Percentiles rank a stretch among this genome's conserved stretches.
Conservation (phyloP, 495 filamentous ascomycete species). For the Pseudomonodictys pantanalensis region DNA sequence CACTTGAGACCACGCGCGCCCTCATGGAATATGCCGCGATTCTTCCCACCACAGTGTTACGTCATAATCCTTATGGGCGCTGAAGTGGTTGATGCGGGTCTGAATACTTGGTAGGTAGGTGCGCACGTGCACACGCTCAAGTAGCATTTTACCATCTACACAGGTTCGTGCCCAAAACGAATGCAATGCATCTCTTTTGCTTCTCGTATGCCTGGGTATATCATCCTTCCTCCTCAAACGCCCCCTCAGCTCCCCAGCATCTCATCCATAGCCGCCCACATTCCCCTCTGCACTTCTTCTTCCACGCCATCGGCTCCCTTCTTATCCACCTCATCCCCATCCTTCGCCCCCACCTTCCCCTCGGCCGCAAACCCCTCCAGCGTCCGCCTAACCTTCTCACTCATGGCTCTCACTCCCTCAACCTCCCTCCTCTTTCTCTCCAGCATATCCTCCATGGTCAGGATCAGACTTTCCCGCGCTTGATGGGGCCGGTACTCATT, state of each 20-base stretch:
- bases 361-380: constrained; percentile 61
- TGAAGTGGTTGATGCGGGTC: too few species aligned
- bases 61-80: too few species aligned
- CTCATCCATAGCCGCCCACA: constrained; percentile 32
- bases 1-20: neutral
- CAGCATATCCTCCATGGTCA: constrained; percentile 88
- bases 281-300: constrained; percentile 29
- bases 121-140: too few species aligned
- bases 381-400: constrained; percentile 66
- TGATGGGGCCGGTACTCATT: constrained; percentile 97
- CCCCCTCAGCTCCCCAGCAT: neutral
- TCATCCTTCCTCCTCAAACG: neutral
- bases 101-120: too few species aligned
- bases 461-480: constrained; percentile 82
- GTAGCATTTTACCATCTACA: too few species aligned
- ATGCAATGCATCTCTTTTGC: neutral
- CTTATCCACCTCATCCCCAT: constrained; percentile 35
- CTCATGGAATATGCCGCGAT: too few species aligned
- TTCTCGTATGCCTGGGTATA: neutral
- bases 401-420: constrained; percentile 66
- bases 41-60: neutral
- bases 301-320: constrained; percentile 23
- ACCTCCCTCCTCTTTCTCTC: constrained; percentile 73
- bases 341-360: constrained; percentile 14
- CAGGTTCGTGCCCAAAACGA: neutral